A percentile compares a stretch with the other conserved stretches of the same genome.
Evolutionary conservation across 805 yeast species (phyloP).

Genomic region (Suhomyces xylopsoci): DNA sequence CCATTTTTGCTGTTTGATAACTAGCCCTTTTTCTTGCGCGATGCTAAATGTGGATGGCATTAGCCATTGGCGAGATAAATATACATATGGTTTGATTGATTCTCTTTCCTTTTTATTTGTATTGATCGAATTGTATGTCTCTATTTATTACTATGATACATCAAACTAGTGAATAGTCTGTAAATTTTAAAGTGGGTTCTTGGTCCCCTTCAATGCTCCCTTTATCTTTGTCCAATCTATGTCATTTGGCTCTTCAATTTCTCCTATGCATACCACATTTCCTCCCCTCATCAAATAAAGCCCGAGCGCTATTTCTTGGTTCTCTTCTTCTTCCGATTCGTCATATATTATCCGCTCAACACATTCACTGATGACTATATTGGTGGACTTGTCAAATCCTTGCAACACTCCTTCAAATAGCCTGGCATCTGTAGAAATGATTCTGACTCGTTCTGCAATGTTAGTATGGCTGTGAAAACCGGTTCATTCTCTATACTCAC

Average conservation of each 20-base stretch:
- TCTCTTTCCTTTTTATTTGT: background rate
- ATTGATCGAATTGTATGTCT: background rate
- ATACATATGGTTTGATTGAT: background rate
- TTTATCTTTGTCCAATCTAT: slow-evolving; percentile 41
- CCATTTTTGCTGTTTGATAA: background rate
- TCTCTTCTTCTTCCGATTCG: slow-evolving; percentile 36
- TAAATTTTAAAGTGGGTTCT: slow-evolving; percentile 32
- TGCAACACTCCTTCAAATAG: slow-evolving; percentile 43
- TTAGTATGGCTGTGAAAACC: slow-evolving; percentile 12
- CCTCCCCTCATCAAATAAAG: slow-evolving; percentile 57
- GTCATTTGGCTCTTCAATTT: slow-evolving; percentile 40
- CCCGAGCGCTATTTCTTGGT: slow-evolving; percentile 45
- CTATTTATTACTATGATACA: background rate
- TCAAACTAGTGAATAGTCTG: background rate
- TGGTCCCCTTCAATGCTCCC: slow-evolving; percentile 39
- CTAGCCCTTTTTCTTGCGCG: background rate
- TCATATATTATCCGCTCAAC: slow-evolving; percentile 48
- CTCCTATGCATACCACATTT: slow-evolving; percentile 54
- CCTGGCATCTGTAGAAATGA: slow-evolving; percentile 57
- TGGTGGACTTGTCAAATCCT: slow-evolving; percentile 67
- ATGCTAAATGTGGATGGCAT: background rate
- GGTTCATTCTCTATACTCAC: slow-evolving; percentile 7
- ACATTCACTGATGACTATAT: slow-evolving; percentile 52
- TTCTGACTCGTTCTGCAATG: slow-evolving; percentile 46
- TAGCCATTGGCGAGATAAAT: background rate